Evolutionary conservation across 108 stramenopile species (phyloP), one percentile per base, ranked within the genome.

Genomic region (Pinguiococcus pyrenoidosus): DNA sequence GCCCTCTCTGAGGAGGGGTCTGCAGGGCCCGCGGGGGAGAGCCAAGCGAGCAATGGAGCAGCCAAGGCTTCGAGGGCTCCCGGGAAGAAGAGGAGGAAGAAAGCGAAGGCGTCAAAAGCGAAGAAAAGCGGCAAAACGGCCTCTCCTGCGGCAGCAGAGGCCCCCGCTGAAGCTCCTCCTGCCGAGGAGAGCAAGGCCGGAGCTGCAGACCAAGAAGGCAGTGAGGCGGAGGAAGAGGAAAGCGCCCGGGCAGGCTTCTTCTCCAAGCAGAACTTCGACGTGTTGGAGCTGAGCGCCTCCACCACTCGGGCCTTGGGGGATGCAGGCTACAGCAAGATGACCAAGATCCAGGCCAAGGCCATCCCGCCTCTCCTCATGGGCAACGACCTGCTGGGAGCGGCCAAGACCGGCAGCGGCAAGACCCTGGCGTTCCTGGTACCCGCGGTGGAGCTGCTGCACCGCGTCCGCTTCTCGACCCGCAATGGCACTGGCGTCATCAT

Each of bases 361-460:
- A 94, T 99, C 50, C 92, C 96, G 0, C 54, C 88, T 21, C 75
- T 94, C 13, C 76, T 99, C 17, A 39, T 69, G 1, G 96, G 96
- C 6, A 85, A 89, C 47, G 96, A 99, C 54, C 45, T 99, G 37
- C 85, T 99, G 59, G 96, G 92, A 16, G 92, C 92, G 9, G 96
- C 96, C 50, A 89, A 98, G 60, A 98, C 96, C 0, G 96, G 96
- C 22, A 74, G 71, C 32, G 96, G 96, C 16, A 99, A 99, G 54
- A 99, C 96, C 20, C 63, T 99, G 18, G 93, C 96, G 27, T 99
- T 99, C 59, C 51, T 99, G 4, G 56, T 96, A 16, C 96, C 96
- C 10, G 74, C 77, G 10, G 61, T 99, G 13, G 96, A 99, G 71
- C 44, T 96, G 16, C 72, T 94, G 27, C 69, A 83, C 54, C 75